Conservation (phyloP, 148 eudicot genomes). For the Vaccinium myrtillus region DNA sequence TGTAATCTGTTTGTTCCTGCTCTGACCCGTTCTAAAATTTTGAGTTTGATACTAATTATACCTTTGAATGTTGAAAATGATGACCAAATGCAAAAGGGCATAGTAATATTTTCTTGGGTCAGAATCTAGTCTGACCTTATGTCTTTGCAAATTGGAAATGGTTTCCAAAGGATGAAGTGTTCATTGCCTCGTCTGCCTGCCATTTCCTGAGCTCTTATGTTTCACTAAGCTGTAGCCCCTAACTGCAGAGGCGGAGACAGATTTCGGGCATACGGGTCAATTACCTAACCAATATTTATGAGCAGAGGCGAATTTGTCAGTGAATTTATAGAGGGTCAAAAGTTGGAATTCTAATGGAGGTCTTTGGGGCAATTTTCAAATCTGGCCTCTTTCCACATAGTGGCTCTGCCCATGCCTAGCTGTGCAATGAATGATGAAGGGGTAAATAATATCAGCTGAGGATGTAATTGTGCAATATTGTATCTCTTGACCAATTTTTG, state of each 20-base stretch:
- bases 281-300: neutral
- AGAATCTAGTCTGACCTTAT: neutral
- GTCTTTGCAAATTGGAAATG: neutral
- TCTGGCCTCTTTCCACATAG: no score
- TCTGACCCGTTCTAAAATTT: neutral
- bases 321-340: neutral
- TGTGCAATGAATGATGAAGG: neutral
- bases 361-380: no score
- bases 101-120: neutral
- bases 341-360: no score
- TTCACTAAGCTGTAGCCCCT: neutral
- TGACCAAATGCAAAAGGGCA: neutral
- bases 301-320: neutral
- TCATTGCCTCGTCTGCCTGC: neutral
- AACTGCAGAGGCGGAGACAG: neutral
- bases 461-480: neutral
- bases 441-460: neutral
- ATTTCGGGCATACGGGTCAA: neutral
- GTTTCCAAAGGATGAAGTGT: neutral
- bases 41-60: neutral
- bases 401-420: no score
- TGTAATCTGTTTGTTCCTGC: neutral
- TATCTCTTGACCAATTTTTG: neutral
- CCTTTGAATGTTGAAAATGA: neutral
- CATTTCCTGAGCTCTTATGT: neutral